phyloP scores from a whole-genome alignment of 1,284 basidiomycete species.

The Meripilus lineatus region DNA sequence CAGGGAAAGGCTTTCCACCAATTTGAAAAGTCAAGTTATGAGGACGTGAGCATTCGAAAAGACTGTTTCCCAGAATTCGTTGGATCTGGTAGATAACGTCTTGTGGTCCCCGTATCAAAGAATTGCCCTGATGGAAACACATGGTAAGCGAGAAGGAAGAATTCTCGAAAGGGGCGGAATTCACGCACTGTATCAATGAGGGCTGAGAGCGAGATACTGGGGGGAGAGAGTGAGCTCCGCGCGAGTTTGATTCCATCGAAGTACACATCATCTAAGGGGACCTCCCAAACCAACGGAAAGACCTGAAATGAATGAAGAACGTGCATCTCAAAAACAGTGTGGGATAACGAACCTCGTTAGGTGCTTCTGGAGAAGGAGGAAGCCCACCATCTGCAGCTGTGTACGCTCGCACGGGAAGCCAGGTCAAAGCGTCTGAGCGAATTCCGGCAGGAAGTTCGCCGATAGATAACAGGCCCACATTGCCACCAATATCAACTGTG shows the following conservation, averaged over 20 bases:
- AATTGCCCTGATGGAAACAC: conserved; percentile 35
- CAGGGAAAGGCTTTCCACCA: conserved; percentile 56
- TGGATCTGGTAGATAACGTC: conserved; percentile 38
- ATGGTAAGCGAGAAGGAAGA: no score
- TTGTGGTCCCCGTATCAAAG: conserved; percentile 32
- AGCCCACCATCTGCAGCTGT: conserved; percentile 32
- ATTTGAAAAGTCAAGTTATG: conserved; percentile 59
- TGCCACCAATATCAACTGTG: conserved; percentile 32
- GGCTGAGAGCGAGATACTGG: conserved; percentile 32
- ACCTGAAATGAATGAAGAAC: no score
- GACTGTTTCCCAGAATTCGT: conserved; percentile 40
- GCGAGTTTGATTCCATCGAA: conserved; percentile 48
- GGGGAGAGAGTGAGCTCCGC: conserved; percentile 32
- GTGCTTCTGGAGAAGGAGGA: conserved; percentile 29
- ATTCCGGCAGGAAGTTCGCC: conserved; percentile 36
- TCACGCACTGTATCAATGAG: conserved; percentile 46
- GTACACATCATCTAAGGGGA: conserved; percentile 52
- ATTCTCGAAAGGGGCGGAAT: no score
- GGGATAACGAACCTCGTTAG: conserved; percentile 29
- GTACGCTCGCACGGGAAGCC: conserved; percentile 40
- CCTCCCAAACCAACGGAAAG: conserved; percentile 44
- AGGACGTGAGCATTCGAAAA: conserved; percentile 38
- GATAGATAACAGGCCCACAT: conserved; percentile 33
- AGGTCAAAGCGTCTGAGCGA: conserved; percentile 34
- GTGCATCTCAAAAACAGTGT: conserved; percentile 19